These are phyloP conservation scores for Penicillium sp. DNA, from an alignment of 2,329 filamentous ascomycete species.

Conservation along the genomic window DNA sequence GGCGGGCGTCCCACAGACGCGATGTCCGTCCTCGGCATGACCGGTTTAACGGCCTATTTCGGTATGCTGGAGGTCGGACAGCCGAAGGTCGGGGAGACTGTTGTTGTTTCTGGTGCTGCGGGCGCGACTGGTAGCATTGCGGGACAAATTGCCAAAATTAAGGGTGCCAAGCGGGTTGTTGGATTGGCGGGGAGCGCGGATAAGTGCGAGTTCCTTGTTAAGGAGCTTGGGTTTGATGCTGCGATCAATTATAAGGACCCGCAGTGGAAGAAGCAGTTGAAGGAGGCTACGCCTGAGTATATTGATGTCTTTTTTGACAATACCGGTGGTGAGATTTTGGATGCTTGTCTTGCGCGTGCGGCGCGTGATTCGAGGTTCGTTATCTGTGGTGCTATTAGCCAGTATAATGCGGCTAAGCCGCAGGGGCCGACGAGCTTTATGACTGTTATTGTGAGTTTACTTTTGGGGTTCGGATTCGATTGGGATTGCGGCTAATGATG, in stretches of 20 bases:
- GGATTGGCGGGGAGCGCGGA: slow-evolving; percentile 66
- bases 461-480: not conserved
- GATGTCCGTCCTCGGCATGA: slow-evolving; percentile 63
- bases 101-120: slow-evolving; percentile 75
- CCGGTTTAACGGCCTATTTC: slow-evolving; percentile 74
- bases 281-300: slow-evolving; percentile 57
- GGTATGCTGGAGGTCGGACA: slow-evolving; percentile 69
- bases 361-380: slow-evolving; percentile 64
- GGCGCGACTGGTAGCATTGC: slow-evolving; percentile 75
- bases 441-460: slow-evolving; percentile 40
- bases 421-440: slow-evolving; percentile 55
- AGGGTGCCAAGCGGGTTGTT: slow-evolving; percentile 61
- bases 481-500: slow-evolving; percentile 12
- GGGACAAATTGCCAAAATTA: slow-evolving; percentile 75
- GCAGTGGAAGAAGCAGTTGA: slow-evolving; percentile 61
- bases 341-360: slow-evolving; percentile 64
- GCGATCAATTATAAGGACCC: slow-evolving; percentile 69
- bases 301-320: slow-evolving; percentile 76
- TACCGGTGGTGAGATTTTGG: slow-evolving; percentile 69
- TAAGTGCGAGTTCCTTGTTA: slow-evolving; percentile 65
- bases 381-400: slow-evolving; percentile 69
- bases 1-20: slow-evolving; percentile 59
- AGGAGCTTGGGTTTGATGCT: slow-evolving; percentile 65
- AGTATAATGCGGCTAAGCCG: slow-evolving; percentile 62
- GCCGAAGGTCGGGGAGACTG: slow-evolving; percentile 68